Evolutionary conservation across 2,329 filamentous ascomycete species (phyloP).

Genomic region (Trichoderma asperellum): DNA sequence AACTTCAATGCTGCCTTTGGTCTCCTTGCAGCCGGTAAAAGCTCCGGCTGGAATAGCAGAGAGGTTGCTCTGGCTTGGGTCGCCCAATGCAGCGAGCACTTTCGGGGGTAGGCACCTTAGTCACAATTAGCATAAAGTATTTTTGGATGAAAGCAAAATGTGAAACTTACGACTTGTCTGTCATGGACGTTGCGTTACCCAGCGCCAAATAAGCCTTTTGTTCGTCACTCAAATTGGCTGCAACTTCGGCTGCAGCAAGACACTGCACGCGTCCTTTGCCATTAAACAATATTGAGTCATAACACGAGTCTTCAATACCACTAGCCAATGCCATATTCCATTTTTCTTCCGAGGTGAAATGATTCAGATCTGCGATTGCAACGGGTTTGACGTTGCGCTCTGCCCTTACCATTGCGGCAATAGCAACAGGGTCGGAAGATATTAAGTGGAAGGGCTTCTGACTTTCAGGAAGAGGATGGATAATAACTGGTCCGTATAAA

Average conservation of each 20-base stretch:
- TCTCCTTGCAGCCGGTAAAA: conserved; percentile 53
- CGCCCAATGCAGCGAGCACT: neutral
- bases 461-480: conserved; percentile 43
- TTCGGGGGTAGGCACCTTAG: neutral
- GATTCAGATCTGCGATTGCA: conserved; percentile 60
- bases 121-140: neutral
- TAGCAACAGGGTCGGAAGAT: conserved; percentile 38
- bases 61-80: neutral
- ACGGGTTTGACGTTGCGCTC: conserved; percentile 53
- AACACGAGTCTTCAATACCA: conserved; percentile 57
- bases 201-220: conserved; percentile 40
- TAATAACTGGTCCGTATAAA: conserved; percentile 59
- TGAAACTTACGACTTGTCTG: conserved; percentile 46
- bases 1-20: conserved; percentile 49
- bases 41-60: conserved; percentile 47
- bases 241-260: conserved; percentile 49
- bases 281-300: conserved; percentile 65
- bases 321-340: conserved; percentile 50
- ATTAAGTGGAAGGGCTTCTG: conserved; percentile 56
- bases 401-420: conserved; percentile 53
- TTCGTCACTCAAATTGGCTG: conserved; percentile 40
- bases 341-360: conserved; percentile 55
- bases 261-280: conserved; percentile 63
- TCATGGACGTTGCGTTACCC: conserved; percentile 41
- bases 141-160: accelerated